Base-by-base conservation (phyloP, 768 basidiomycete species). In the Mycena floridula region DNA sequence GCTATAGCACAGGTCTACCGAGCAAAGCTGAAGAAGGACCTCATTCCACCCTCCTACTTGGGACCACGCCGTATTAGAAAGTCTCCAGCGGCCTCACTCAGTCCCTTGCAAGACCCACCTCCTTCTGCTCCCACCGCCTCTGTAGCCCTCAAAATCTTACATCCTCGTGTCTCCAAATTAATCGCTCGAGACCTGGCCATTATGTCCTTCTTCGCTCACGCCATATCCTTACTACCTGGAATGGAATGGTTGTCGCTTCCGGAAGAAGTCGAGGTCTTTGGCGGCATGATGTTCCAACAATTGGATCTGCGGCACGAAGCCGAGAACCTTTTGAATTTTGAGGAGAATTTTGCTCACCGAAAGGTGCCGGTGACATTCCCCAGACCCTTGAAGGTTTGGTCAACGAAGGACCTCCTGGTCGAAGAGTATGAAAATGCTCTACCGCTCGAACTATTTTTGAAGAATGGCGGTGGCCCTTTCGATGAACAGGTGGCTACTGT, bases 1-100 rank as follows among this genome's bases (percentile, higher is more conserved):
- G 94, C 96, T n/a, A 96, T 99, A 50, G 96, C 95, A 16, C 96
- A 99, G 67, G 94, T 98, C 7, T 95, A 98, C 63, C 79, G 82
- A 53, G 95, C 90, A 26, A 87, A 74, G 11, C 77, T 97, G 45
- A 88, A 84, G 53, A 75, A 81, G 40, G 82, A 93, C 59, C 72
- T 97, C 45, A 77, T 97, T 43, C 88, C 94, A 2, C 83, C 85
- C 4, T 82, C 86, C 24, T 92, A 92, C 61, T 77, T 89, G 47
- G 77, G 78, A 3, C 88, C 91, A 1, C 84, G 84, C 46, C 79
- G 82, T 38, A 69, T 70, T 16, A 63, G 66, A 37, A 79, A 70
- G 48, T 67, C 67, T 3, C 61, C 75, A 1, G 69, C 73, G 13
- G 68, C 73, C 39, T 62, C 71, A 22, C 54, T 77, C 37, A 68